A percentile compares a stretch with the other conserved stretches of the same genome.
Evolutionary conservation across 1,284 basidiomycete species (phyloP).

Genomic region (Taiwanofungus camphoratus): DNA sequence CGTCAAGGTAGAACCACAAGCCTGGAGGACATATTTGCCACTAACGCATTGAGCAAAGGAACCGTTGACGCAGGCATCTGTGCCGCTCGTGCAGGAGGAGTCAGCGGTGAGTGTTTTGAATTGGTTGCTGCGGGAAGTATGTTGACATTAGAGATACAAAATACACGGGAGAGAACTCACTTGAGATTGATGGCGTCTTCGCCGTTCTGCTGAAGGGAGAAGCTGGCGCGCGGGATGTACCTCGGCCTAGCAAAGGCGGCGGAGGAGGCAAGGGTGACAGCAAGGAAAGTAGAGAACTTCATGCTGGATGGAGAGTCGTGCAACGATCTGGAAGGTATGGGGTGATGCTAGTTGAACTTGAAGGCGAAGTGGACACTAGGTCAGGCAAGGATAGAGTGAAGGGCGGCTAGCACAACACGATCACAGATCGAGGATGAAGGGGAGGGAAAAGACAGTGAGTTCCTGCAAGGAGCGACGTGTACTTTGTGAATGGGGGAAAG

Average conservation of each 20-base stretch:
- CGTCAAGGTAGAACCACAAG: slow-evolving; percentile 38
- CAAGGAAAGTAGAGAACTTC: slow-evolving; percentile 21
- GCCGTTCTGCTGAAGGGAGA: slow-evolving; percentile 43
- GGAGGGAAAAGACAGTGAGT: slow-evolving; percentile 8
- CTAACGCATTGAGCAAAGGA: slow-evolving; percentile 46
- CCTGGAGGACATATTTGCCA: slow-evolving; percentile 39
- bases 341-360: slow-evolving; percentile 11
- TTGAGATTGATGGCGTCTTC: slow-evolving; percentile 48
- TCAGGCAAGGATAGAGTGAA: slow-evolving; percentile 15
- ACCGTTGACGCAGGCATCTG: slow-evolving; percentile 40
- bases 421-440: slow-evolving; percentile 19
- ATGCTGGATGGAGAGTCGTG: slow-evolving; percentile 15
- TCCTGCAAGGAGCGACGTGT: background rate
- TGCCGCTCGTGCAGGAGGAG: slow-evolving; percentile 40
- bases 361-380: slow-evolving; percentile 18
- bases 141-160: slow-evolving; percentile 8
- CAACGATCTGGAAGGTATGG: slow-evolving; percentile 13
- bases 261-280: slow-evolving; percentile 28
- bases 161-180: slow-evolving; percentile 27
- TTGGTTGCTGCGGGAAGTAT: slow-evolving; percentile 31
- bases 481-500: too few relatives aligned
- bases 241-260: slow-evolving; percentile 33
- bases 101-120: slow-evolving; percentile 37
- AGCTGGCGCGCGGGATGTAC: slow-evolving; percentile 30
- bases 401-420: slow-evolving; percentile 16